Conservation (phyloP, 2,329 filamentous ascomycete genomes). For the Fusarium torulosum region DNA sequence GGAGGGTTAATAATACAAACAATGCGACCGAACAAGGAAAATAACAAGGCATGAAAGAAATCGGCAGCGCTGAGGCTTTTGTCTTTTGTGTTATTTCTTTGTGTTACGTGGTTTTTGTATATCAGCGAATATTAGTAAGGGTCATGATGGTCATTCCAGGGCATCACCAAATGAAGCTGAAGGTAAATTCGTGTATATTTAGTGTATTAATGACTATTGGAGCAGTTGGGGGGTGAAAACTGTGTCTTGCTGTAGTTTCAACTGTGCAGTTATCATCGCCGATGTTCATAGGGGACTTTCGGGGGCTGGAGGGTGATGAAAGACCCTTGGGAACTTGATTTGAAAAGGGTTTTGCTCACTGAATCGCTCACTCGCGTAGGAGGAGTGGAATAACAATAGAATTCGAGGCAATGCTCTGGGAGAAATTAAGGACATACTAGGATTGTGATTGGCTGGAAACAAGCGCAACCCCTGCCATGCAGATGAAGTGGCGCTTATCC, state of each 20-base stretch:
- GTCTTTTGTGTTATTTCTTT: neutral
- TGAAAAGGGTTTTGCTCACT: slow-evolving; percentile 32
- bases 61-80: neutral
- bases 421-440: slow-evolving; percentile 18
- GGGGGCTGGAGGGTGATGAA: slow-evolving; percentile 26
- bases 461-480: slow-evolving; percentile 15
- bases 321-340: slow-evolving; percentile 27
- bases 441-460: slow-evolving; percentile 23
- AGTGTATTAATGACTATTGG: slow-evolving; percentile 10
- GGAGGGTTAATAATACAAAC: neutral
- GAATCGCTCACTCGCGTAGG: slow-evolving; percentile 34
- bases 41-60: slow-evolving; percentile 3
- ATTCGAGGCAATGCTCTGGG: slow-evolving; percentile 31
- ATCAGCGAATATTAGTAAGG: slow-evolving; percentile 1
- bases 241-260: neutral
- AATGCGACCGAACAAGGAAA: neutral
- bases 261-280: slow-evolving; percentile 14
- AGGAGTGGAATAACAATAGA: slow-evolving; percentile 36
- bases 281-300: slow-evolving; percentile 8
- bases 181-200: slow-evolving; percentile 14
- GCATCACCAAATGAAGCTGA: slow-evolving; percentile 33
- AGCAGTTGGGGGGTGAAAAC: slow-evolving; percentile 1
- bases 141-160: slow-evolving; percentile 19
- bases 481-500: slow-evolving; percentile 34
- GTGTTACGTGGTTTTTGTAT: neutral